Percentiles rank a stretch among this genome's conserved stretches.
phyloP scores from a whole-genome alignment of 1,139 yeast species.

The Yamadazyma blattariae region DNA sequence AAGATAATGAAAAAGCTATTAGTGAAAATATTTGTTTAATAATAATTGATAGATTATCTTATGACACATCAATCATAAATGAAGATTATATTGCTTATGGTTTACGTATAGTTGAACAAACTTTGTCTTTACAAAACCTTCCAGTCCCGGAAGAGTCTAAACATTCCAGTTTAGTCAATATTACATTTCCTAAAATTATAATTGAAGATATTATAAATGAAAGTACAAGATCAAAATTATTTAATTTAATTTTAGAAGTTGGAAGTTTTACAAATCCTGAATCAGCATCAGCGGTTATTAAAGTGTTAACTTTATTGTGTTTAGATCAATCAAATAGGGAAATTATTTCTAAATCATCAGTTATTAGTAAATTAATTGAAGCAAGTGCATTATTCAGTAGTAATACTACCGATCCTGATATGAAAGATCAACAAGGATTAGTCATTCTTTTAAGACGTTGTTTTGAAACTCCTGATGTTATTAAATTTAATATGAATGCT shows the following conservation, averaged over 20 bases:
- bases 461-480: slow-evolving; percentile 57
- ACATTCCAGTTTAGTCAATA: slow-evolving; percentile 12
- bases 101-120: slow-evolving; percentile 47
- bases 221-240: slow-evolving; percentile 30
- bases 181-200: slow-evolving; percentile 10
- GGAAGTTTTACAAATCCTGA: slow-evolving; percentile 39
- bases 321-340: slow-evolving; percentile 38
- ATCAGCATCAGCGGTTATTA: slow-evolving; percentile 49
- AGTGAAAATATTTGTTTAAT: slow-evolving; percentile 6
- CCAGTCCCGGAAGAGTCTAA: slow-evolving; percentile 27
- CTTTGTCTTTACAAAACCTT: slow-evolving; percentile 42
- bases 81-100: slow-evolving; percentile 22
- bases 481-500: slow-evolving; percentile 47
- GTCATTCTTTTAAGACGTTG: slow-evolving; percentile 60
- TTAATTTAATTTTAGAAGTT: slow-evolving; percentile 39
- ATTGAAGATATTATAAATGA: slow-evolving; percentile 22
- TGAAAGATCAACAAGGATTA: slow-evolving; percentile 15
- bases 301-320: slow-evolving; percentile 54
- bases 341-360: slow-evolving; percentile 41
- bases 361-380: slow-evolving; percentile 16
- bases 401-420: slow-evolving; percentile 4
- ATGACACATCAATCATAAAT: slow-evolving; percentile 6
- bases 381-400: slow-evolving; percentile 2
- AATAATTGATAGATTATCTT: slow-evolving; percentile 1
- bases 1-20: neutral